phyloP scores from a whole-genome alignment of 2,329 filamentous ascomycete genomes.

The Fusarium metavorans region DNA sequence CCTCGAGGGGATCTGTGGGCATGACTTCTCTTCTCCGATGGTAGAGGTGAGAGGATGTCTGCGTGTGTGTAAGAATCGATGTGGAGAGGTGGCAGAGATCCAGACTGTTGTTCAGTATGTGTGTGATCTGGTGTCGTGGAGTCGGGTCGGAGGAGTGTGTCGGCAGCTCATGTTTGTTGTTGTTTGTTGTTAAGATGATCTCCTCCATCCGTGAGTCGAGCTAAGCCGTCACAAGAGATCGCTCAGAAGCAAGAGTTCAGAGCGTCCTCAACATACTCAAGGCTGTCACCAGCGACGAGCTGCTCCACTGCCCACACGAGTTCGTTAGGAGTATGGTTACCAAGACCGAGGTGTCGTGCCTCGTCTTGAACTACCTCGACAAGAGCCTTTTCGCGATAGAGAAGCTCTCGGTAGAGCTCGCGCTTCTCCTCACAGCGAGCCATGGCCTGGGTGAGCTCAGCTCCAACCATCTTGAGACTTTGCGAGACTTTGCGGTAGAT shows the following conservation, averaged over 20 bases:
- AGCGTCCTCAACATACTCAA: not conserved
- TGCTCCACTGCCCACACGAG: conserved; percentile 11
- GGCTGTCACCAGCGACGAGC: conserved; percentile 4
- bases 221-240: not conserved
- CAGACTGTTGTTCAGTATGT: not conserved
- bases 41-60: not conserved
- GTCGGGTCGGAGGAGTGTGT: not conserved
- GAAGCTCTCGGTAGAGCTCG: not conserved
- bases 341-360: conserved; percentile 18
- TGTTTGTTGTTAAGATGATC: not conserved
- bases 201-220: not conserved
- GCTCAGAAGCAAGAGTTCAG: not conserved
- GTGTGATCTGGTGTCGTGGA: not conserved
- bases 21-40: not conserved
- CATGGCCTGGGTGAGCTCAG: not conserved
- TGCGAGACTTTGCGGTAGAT: not conserved
- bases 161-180: not conserved
- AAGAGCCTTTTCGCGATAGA: conserved; percentile 15
- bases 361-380: not conserved
- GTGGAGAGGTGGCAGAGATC: not conserved
- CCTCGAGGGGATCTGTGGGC: not conserved
- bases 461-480: not conserved
- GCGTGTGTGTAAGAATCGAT: not conserved
- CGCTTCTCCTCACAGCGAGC: not conserved
- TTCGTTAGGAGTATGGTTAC: not conserved